Base-by-base conservation (phyloP, 805 yeast genomes). In the Candida michaelii region DNA sequence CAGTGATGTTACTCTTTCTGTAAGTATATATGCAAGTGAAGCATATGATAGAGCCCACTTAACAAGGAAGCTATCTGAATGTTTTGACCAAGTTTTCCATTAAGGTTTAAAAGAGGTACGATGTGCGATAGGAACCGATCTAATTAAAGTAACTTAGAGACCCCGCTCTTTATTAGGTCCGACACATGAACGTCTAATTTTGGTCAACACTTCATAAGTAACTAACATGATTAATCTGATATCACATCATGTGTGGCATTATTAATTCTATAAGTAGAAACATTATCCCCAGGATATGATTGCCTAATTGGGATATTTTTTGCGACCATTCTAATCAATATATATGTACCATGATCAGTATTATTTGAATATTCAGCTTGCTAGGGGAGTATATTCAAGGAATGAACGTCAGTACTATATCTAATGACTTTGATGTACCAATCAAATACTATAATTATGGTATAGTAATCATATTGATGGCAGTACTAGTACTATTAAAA, bases 371-470 rank as follows among this genome's bases (percentile, higher is more conserved):
- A 7, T 7, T 25, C 6, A 25, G 11, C 11, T 11, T 25, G 13
- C 6, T 25, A 7, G 6, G 11, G 13, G 7, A 25, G n/a, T 7
- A 7, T 25, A 11, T 11, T 12, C 5, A 12, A 16, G 23, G 23
- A 16, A 30, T 30, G 33, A 30, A 30, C 16, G 21, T 18, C 4
- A 31, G 17, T 18, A 31, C 25, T 9, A 31, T 18, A 18, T 17
- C 13, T 5, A 18, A 12, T 12, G 35, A 18, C 4, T 31, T 18
- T 12, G 15, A 31, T 31, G 35, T 39, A 15, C 43, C 38, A 14
- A 7, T 19, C 16, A 27, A 19, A 13, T 39, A 30, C 31, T 39
- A 33, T 39, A 39, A 39, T 17, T 39, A 33, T 27, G 23, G 14
- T 2, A n/a, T 30, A 25, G 10, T 39, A 9, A 14, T 39, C 4